A percentile compares a stretch with the other conserved stretches of the same genome.
These are phyloP conservation scores for Monosporascus sp. DNA, from an alignment of 2,329 filamentous ascomycete genomes.

Conservation along the genomic window DNA sequence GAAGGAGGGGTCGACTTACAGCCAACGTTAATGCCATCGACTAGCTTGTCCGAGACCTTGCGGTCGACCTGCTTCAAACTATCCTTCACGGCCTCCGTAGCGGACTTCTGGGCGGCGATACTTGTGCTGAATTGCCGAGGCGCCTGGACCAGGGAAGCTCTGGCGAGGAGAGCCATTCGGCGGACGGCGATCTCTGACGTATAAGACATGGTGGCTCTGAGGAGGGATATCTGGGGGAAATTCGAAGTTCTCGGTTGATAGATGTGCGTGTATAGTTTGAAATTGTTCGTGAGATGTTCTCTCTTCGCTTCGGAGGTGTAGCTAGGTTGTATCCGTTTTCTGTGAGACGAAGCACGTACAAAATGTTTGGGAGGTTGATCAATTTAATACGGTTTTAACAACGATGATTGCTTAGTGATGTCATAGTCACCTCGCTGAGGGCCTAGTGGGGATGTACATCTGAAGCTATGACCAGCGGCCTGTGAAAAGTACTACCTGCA, in stretches of 20 bases:
- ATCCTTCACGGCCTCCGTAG: constrained; percentile 53
- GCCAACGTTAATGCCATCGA: constrained; percentile 54
- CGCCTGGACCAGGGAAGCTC: constrained; percentile 32
- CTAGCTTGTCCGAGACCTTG: constrained; percentile 54
- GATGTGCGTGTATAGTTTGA: background rate
- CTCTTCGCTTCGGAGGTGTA: background rate
- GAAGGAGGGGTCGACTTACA: constrained; percentile 34
- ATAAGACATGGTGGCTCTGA: constrained; percentile 43
- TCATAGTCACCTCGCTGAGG: background rate
- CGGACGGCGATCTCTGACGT: constrained; percentile 41
- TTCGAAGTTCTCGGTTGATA: background rate
- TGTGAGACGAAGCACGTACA: too few species aligned
- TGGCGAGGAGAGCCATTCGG: constrained; percentile 32
- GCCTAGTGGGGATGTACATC: background rate
- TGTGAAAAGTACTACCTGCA: background rate
- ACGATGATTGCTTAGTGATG: background rate
- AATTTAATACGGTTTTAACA: too few species aligned
- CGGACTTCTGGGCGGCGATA: constrained; percentile 38
- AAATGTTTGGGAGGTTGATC: too few species aligned
- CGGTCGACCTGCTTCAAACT: constrained; percentile 54
- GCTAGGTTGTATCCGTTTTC: background rate
- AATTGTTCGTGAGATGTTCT: background rate
- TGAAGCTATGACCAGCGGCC: background rate
- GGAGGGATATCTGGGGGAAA: background rate
- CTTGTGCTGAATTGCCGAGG: constrained; percentile 48